Conservation (phyloP, 495 filamentous ascomycete species). For the Penicillium chermesinum region DNA sequence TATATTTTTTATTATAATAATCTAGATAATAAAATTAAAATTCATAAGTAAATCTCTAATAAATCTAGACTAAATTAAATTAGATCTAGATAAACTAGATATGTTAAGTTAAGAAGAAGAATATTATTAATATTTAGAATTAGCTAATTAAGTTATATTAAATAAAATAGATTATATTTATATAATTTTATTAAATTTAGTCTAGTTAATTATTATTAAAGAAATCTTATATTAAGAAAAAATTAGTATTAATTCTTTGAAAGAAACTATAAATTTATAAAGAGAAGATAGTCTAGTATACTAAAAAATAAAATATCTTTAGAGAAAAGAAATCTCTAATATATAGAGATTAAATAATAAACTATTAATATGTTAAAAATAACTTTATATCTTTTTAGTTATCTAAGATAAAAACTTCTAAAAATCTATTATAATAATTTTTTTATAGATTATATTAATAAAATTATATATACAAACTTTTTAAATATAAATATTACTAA, state of each 20-base stretch:
- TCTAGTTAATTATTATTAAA: background rate
- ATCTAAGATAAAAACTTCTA: background rate
- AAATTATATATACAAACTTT: background rate
- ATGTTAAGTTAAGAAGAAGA: too few relatives aligned
- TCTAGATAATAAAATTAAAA: background rate
- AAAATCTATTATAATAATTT: constrained; percentile 1
- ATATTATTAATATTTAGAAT: background rate
- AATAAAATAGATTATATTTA: background rate
- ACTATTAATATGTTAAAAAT: constrained; percentile 1
- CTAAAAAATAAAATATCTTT: background rate
- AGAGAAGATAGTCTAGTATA: background rate
- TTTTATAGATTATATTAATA: background rate
- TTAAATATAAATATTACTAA: background rate
- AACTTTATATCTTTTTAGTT: background rate
- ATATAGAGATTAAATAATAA: background rate
- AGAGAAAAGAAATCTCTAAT: background rate
- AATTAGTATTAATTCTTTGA: background rate
- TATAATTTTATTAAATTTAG: background rate
- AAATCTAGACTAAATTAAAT: background rate
- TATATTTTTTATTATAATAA: too few relatives aligned
- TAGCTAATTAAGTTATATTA: background rate
- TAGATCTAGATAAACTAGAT: background rate
- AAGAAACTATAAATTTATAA: background rate
- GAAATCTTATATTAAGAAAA: background rate
- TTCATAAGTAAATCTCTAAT: background rate